These are phyloP conservation scores for Globisporangium mamillatum DNA, from an alignment of 352 stramenopile species.

Conservation along the genomic window DNA sequence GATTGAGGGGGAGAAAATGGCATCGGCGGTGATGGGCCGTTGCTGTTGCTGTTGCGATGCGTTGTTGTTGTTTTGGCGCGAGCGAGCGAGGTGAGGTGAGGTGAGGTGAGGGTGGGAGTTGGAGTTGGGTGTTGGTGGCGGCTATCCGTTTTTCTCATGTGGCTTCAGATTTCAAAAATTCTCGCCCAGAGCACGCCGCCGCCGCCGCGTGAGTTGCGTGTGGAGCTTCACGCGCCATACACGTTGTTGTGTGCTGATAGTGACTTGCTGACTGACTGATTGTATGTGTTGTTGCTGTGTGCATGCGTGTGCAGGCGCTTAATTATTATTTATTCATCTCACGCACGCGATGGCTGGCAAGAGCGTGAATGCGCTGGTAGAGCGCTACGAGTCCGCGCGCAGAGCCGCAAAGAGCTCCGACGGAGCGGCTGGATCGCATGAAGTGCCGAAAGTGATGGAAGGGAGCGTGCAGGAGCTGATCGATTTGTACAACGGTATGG, in stretches of 20 bases:
- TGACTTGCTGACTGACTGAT: not conserved
- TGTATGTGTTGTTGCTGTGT: not conserved
- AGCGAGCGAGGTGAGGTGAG: not conserved
- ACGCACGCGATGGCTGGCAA: slow-evolving; percentile 2
- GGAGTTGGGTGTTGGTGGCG: not conserved
- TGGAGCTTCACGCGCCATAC: not conserved
- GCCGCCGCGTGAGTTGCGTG: not conserved
- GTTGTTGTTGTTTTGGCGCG: not conserved
- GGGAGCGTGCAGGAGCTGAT: slow-evolving; percentile 17
- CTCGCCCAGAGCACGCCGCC: not conserved
- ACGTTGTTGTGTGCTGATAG: not conserved
- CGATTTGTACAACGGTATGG: slow-evolving; percentile 13
- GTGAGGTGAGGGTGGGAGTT: not conserved
- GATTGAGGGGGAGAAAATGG: not conserved
- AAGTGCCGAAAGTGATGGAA: not conserved
- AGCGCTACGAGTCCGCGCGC: slow-evolving; percentile 14
- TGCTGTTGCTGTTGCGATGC: not conserved
- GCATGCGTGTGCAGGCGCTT: not conserved
- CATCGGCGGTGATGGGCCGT: not conserved
- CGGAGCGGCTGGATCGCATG: not conserved
- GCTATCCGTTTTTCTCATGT: slow-evolving; percentile 3
- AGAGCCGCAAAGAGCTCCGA: not conserved
- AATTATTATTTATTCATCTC: slow-evolving; percentile 2
- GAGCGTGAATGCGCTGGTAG: slow-evolving; percentile 11
- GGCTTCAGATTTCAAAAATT: slow-evolving; percentile 15